These are phyloP conservation scores for Pyrenophora teres DNA, from an alignment of 2,329 filamentous ascomycete species.

Conservation along the genomic window DNA sequence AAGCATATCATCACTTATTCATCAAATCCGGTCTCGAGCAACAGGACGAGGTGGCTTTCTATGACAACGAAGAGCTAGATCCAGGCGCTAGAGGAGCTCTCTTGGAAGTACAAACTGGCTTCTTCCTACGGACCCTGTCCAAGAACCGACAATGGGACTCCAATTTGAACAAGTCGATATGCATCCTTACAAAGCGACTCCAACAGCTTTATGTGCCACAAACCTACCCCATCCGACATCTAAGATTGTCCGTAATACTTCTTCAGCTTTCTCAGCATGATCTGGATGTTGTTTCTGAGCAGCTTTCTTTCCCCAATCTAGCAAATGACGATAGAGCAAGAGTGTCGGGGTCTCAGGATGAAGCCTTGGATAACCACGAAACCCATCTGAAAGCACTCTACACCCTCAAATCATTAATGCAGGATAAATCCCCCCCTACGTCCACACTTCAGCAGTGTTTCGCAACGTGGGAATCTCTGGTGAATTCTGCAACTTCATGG, in stretches of 20 bases:
- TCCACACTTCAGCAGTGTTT: constrained; percentile 40
- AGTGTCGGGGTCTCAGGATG: constrained; percentile 33
- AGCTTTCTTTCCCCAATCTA: constrained; percentile 1
- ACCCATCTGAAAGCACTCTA: constrained; percentile 45
- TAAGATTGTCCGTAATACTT: constrained; percentile 32
- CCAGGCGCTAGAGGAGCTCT: constrained; percentile 43
- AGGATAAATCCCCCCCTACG: constrained; percentile 34
- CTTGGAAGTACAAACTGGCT: constrained; percentile 51
- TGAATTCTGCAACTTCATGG: constrained; percentile 41
- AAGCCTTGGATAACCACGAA: constrained; percentile 38
- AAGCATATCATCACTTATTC: constrained; percentile 62
- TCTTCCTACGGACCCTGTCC: constrained; percentile 36
- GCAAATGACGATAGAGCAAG: not conserved
- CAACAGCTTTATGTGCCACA: constrained; percentile 34
- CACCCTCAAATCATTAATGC: constrained; percentile 51
- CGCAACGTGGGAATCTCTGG: constrained; percentile 45
- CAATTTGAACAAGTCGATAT: constrained; percentile 33
- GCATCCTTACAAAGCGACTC: constrained; percentile 26
- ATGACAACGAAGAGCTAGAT: constrained; percentile 42
- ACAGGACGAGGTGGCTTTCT: constrained; percentile 54
- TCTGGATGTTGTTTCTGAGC: constrained; percentile 59
- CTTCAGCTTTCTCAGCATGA: constrained; percentile 58
- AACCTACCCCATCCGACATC: constrained; percentile 40
- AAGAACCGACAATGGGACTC: constrained; percentile 38
- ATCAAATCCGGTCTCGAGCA: constrained; percentile 51